Conservation (phyloP, 2,329 filamentous ascomycete genomes). For the Corynespora cassiicola region DNA sequence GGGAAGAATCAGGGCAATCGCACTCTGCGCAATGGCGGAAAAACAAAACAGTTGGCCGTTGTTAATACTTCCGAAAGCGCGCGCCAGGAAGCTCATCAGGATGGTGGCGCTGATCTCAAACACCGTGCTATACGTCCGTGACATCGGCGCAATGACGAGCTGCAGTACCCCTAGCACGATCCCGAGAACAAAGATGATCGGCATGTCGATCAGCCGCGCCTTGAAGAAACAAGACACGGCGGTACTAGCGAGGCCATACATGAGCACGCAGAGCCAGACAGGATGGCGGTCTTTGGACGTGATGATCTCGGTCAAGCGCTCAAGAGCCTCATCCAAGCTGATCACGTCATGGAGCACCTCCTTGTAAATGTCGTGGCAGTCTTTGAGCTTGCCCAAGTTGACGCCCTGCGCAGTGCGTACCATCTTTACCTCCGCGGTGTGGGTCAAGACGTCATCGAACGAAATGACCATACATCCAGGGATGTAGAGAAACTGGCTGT, state of each 20-base stretch:
- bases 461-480: constrained; percentile 93
- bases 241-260: constrained; percentile 78
- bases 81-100: constrained; percentile 55
- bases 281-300: constrained; percentile 61
- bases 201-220: constrained; percentile 77
- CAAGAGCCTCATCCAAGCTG: constrained; percentile 71
- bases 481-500: constrained; percentile 87
- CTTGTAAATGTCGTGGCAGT: constrained; percentile 80
- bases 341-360: constrained; percentile 77
- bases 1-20: constrained; percentile 57
- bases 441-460: constrained; percentile 74
- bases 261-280: constrained; percentile 59
- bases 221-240: constrained; percentile 80
- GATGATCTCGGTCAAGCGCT: constrained; percentile 68
- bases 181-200: constrained; percentile 77
- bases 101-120: constrained; percentile 56
- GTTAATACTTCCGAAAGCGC: constrained; percentile 54
- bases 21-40: constrained; percentile 55
- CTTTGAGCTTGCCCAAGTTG: constrained; percentile 74
- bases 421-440: constrained; percentile 80
- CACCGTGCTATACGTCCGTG: constrained; percentile 68
- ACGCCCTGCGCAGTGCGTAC: constrained; percentile 73
- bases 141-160: constrained; percentile 74
- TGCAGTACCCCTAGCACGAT: constrained; percentile 77
- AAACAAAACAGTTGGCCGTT: constrained; percentile 54